Percentiles rank a stretch among this genome's conserved stretches.
Evolutionary conservation across 129 eudicot genomes (phyloP).

Genomic region (Arctium lappa): DNA sequence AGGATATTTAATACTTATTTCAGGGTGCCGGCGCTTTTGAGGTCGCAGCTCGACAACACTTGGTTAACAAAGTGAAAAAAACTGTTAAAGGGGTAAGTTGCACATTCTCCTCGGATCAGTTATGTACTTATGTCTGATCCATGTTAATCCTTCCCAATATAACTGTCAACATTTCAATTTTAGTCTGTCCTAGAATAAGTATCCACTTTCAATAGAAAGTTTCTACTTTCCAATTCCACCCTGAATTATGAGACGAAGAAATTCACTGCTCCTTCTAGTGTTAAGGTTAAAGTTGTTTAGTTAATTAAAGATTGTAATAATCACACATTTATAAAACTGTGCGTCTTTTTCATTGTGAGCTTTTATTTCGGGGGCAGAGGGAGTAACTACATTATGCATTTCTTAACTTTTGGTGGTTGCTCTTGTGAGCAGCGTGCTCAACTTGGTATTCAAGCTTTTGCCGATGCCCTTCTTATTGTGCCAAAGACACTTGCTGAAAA

Average conservation of each 20-base stretch:
- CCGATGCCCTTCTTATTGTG: slow-evolving; percentile 89
- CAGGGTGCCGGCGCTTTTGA: slow-evolving; percentile 99
- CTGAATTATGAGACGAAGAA: background rate
- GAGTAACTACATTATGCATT: background rate
- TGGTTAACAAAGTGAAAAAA: slow-evolving; percentile 84
- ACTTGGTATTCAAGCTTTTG: slow-evolving; percentile 98
- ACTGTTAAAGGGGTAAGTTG: slow-evolving; percentile 85
- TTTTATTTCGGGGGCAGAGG: background rate
- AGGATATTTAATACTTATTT: slow-evolving; percentile 1
- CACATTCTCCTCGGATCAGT: background rate
- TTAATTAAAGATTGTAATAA: background rate
- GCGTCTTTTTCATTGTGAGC: background rate
- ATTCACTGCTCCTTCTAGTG: background rate
- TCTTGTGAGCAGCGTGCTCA: slow-evolving; percentile 71
- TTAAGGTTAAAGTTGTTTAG: background rate
- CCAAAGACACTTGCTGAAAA: slow-evolving; percentile 98
- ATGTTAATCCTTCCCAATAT: background rate
- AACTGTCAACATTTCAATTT: background rate
- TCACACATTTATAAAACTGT: background rate
- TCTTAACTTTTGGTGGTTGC: slow-evolving; percentile 5
- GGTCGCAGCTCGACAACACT: slow-evolving; percentile 90
- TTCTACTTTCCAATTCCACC: background rate
- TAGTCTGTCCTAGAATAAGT: background rate
- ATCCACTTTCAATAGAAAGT: background rate
- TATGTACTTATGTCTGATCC: background rate